Evolutionary conservation across 2,329 filamentous ascomycete species (phyloP).

Genomic region (Fusarium chlamydosporum): DNA sequence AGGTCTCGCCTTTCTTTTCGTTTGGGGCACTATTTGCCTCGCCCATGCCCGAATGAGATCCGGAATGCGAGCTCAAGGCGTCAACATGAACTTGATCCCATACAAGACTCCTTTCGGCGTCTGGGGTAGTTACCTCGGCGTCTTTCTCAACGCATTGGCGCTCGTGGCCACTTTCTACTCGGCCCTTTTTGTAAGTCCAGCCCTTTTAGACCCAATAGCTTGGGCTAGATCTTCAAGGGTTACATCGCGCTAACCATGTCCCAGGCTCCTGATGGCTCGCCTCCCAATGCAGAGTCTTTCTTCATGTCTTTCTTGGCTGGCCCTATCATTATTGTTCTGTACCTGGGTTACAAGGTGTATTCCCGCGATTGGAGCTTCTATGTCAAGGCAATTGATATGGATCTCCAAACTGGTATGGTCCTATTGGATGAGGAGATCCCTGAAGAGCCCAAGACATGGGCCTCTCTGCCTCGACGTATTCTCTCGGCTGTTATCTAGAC

Average conservation of each 20-base stretch:
- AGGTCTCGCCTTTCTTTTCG: constrained; percentile 81
- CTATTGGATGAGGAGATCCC: constrained; percentile 71
- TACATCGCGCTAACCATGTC: not conserved
- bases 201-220: no score
- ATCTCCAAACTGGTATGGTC: constrained; percentile 84
- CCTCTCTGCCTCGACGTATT: constrained; percentile 3
- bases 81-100: constrained; percentile 79
- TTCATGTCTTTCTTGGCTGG: constrained; percentile 79
- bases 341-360: constrained; percentile 81
- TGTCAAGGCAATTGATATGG: constrained; percentile 80
- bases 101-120: constrained; percentile 85
- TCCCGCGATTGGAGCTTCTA: constrained; percentile 71
- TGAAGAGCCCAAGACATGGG: constrained; percentile 71
- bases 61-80: constrained; percentile 78
- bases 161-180: constrained; percentile 90
- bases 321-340: constrained; percentile 76
- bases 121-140: constrained; percentile 84
- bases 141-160: constrained; percentile 80
- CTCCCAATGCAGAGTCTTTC: constrained; percentile 77
- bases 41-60: constrained; percentile 90
- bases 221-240: not conserved
- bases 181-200: constrained; percentile 29
- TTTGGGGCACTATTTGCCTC: constrained; percentile 87
- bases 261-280: constrained; percentile 67
- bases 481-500: constrained; percentile 27